Percentiles rank a stretch among this genome's conserved stretches.
These are phyloP conservation scores for Nepenthes alata DNA, from an alignment of 179 eudicot species.

Conservation along the genomic window DNA sequence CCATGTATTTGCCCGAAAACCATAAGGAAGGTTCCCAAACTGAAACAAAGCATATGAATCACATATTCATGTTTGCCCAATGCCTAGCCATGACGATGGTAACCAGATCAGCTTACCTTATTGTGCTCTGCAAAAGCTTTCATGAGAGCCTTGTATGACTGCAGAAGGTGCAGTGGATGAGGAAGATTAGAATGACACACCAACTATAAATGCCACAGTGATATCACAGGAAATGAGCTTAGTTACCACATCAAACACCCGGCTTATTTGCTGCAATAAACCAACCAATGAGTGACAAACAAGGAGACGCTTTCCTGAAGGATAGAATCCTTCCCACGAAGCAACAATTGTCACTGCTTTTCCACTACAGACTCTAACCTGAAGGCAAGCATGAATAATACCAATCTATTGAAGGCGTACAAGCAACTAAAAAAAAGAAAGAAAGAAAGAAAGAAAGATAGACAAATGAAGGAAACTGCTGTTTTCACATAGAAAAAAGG, in stretches of 20 bases:
- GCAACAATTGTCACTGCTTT: slow-evolving; percentile 82
- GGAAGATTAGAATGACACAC: not conserved
- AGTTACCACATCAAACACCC: slow-evolving; percentile 71
- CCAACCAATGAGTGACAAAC: slow-evolving; percentile 59
- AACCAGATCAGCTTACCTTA: slow-evolving; percentile 30
- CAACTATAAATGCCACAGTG: slow-evolving; percentile 2
- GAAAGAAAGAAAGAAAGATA: not conserved
- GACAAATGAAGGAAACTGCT: slow-evolving; percentile 4
- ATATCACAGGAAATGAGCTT: not conserved
- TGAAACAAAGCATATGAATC: slow-evolving; percentile 21
- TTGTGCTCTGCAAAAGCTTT: slow-evolving; percentile 77
- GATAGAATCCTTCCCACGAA: slow-evolving; percentile 59
- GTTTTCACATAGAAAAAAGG: not conserved
- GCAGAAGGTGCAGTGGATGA: slow-evolving; percentile 11
- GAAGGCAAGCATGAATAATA: slow-evolving; percentile 5
- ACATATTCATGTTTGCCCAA: slow-evolving; percentile 1
- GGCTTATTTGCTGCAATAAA: slow-evolving; percentile 67
- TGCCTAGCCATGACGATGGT: slow-evolving; percentile 1
- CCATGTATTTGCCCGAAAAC: slow-evolving; percentile 90
- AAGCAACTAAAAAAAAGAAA: no score
- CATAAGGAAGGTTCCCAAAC: slow-evolving; percentile 92
- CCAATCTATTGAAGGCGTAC: not conserved
- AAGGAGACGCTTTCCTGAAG: slow-evolving; percentile 55
- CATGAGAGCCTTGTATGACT: slow-evolving; percentile 82
- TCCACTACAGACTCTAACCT: slow-evolving; percentile 78